phyloP scores from a whole-genome alignment of 805 yeast species.

The Saccharomyces cerevisiae region DNA sequence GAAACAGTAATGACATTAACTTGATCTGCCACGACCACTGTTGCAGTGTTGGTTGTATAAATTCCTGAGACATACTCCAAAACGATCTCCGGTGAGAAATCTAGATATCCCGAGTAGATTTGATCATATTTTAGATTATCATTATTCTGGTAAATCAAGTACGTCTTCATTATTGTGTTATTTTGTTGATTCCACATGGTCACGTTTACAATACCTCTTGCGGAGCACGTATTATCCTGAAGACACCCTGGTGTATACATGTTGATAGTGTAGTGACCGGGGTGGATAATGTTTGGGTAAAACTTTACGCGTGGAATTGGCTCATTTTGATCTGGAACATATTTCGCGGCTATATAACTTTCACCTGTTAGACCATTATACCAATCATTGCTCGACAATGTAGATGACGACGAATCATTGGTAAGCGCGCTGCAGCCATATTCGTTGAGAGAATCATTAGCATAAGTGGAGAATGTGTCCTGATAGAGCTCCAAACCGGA shows the following conservation, averaged over 20 bases:
- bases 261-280: conserved; percentile 67
- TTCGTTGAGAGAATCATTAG: conserved; percentile 64
- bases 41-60: conserved; percentile 20
- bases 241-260: conserved; percentile 85
- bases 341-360: conserved; percentile 24
- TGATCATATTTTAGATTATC: conserved; percentile 71
- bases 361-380: conserved; percentile 24
- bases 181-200: conserved; percentile 40
- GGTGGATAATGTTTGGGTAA: conserved; percentile 57
- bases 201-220: conserved; percentile 73
- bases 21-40: conserved; percentile 61
- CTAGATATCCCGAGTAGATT: conserved; percentile 61
- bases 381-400: conserved; percentile 27
- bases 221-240: conserved; percentile 54
- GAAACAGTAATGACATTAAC: conserved; percentile 42
- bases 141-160: conserved; percentile 69
- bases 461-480: conserved; percentile 48
- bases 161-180: conserved; percentile 33
- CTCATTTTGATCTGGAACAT: conserved; percentile 26
- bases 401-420: conserved; percentile 23
- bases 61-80: conserved; percentile 33
- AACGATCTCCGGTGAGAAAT: conserved; percentile 39
- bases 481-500: conserved; percentile 68
- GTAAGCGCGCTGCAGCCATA: conserved; percentile 40
- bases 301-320: conserved; percentile 37